These are phyloP conservation scores for Phytopythium ostracodes DNA, from an alignment of 352 stramenopile genomes.

Conservation along the genomic window DNA sequence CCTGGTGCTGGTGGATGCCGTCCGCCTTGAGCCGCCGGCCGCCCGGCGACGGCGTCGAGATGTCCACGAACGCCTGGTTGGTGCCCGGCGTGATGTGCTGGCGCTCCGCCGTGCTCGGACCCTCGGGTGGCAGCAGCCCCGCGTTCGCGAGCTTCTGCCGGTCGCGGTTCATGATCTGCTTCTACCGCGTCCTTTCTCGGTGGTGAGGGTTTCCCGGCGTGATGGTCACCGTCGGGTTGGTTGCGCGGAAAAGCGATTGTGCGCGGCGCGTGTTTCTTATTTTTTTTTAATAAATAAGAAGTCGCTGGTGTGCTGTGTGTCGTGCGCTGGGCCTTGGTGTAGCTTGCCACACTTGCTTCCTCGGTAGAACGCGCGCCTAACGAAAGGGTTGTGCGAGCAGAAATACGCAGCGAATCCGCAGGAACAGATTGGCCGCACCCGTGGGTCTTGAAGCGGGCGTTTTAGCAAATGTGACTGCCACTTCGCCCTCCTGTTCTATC, in stretches of 20 bases:
- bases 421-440: background rate
- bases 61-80: constrained; percentile 57
- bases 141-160: constrained; percentile 39
- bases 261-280: background rate
- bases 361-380: too few relatives aligned
- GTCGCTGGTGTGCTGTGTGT: too few relatives aligned
- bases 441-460: background rate
- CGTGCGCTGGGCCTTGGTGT: background rate
- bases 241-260: constrained; percentile 6
- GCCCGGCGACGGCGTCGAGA: constrained; percentile 60
- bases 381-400: background rate
- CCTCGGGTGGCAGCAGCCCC: constrained; percentile 15
- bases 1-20: constrained; percentile 8
- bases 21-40: constrained; percentile 19
- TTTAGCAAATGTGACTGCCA: background rate
- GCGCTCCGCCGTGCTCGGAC: constrained; percentile 13
- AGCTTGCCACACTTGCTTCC: background rate
- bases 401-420: constrained; percentile 4
- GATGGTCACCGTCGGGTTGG: background rate
- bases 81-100: constrained; percentile 49
- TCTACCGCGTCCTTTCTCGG: background rate
- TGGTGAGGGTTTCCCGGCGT: background rate
- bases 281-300: background rate
- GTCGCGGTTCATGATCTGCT: constrained; percentile 33
- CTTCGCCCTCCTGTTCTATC: too few relatives aligned